phyloP scores from a whole-genome alignment of 2,329 filamentous ascomycete genomes.

The Botryosphaeria agaves region DNA sequence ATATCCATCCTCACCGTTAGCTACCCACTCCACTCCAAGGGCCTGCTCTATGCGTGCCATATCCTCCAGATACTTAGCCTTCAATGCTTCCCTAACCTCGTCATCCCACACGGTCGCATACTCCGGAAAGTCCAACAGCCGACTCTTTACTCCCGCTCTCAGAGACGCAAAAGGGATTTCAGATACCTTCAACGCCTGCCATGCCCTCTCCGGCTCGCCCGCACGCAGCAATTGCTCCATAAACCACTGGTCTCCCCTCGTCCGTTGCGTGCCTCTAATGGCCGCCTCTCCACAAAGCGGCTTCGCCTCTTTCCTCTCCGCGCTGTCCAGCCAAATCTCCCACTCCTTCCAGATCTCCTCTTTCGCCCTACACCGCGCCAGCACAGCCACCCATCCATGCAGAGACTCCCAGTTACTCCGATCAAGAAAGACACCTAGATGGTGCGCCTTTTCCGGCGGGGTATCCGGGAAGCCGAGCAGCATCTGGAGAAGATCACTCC shows the following conservation, averaged over 20 bases:
- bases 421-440: slow-evolving; percentile 14
- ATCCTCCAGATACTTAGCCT: slow-evolving; percentile 13
- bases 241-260: slow-evolving; percentile 16
- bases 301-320: neutral
- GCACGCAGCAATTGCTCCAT: slow-evolving; percentile 14
- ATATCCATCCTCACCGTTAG: slow-evolving; percentile 8
- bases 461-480: slow-evolving; percentile 15
- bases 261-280: slow-evolving; percentile 5
- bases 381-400: slow-evolving; percentile 16
- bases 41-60: slow-evolving; percentile 12
- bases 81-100: slow-evolving; percentile 9
- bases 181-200: slow-evolving; percentile 12
- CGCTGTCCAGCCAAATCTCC: slow-evolving; percentile 10
- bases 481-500: slow-evolving; percentile 16
- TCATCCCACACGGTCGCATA: slow-evolving; percentile 9
- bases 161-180: slow-evolving; percentile 8
- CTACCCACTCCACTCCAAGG: slow-evolving; percentile 13
- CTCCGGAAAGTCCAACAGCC: slow-evolving; percentile 12
- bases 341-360: slow-evolving; percentile 16
- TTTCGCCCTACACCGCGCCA: slow-evolving; percentile 12
- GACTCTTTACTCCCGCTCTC: slow-evolving; percentile 6
- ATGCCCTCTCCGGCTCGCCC: slow-evolving; percentile 12
- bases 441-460: slow-evolving; percentile 11
- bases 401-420: slow-evolving; percentile 14
- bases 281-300: slow-evolving; percentile 6